Percentiles rank a stretch among this genome's conserved stretches.
Conservation (phyloP, 139 green algal species). For the Closterium sp. region DNA sequence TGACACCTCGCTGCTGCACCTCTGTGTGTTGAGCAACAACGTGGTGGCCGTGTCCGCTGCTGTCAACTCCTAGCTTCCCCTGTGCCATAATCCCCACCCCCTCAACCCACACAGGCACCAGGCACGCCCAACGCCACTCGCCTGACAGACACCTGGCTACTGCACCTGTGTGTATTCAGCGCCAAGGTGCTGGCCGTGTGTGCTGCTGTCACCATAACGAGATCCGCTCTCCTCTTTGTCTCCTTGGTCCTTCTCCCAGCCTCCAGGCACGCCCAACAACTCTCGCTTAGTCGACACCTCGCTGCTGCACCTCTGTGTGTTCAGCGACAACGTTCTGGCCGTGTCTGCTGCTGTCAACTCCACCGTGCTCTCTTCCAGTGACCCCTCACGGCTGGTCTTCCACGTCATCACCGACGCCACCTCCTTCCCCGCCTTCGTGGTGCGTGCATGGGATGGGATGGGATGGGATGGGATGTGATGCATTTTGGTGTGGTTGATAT, state of each 20-base stretch:
- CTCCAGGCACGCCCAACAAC: neutral
- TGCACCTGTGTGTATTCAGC: constrained; percentile 33
- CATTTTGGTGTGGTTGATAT: too few species aligned
- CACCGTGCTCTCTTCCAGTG: constrained; percentile 20
- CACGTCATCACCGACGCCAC: constrained; percentile 40
- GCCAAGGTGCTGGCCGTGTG: constrained; percentile 36
- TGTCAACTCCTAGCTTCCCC: neutral
- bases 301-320: constrained; percentile 23
- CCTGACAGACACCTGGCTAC: neutral
- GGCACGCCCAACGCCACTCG: neutral
- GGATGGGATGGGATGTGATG: too few species aligned
- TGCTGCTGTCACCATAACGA: constrained; percentile 27
- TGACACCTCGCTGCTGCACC: constrained; percentile 13
- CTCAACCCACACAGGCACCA: neutral
- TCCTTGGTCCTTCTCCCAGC: neutral
- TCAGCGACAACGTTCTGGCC: constrained; percentile 46
- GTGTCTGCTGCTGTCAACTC: constrained; percentile 31
- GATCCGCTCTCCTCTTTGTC: too few species aligned
- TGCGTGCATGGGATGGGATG: too few species aligned
- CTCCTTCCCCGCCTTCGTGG: constrained; percentile 28
- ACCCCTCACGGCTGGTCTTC: constrained; percentile 22
- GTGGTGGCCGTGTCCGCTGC: constrained; percentile 22
- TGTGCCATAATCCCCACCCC: neutral
- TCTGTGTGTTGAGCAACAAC: constrained; percentile 50
- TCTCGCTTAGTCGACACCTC: neutral